phyloP scores from a whole-genome alignment of 192 early-diverging fungal species.

The Coemansia umbellata region DNA sequence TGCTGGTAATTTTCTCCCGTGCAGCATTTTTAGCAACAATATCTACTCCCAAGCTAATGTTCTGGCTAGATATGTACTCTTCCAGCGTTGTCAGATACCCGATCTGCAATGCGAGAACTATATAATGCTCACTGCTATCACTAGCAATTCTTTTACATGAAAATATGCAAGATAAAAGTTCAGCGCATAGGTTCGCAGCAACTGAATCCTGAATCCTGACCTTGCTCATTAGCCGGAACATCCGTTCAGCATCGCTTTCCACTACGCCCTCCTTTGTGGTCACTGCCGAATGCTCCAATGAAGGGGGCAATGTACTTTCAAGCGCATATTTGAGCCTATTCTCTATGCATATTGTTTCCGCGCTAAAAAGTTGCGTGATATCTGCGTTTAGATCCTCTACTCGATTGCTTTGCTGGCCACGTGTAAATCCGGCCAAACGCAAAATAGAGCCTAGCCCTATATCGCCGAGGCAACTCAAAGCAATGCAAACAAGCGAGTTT shows the following conservation, averaged over 20 bases:
- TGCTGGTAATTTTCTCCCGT: constrained; percentile 7
- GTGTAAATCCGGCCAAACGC: constrained; percentile 6
- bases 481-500: constrained; percentile 11
- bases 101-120: constrained; percentile 2
- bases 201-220: constrained; percentile 19
- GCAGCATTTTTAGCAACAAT: constrained; percentile 1
- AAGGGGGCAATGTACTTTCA: background rate
- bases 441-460: constrained; percentile 15
- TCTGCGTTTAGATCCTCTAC: background rate
- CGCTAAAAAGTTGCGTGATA: constrained; percentile 5
- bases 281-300: background rate
- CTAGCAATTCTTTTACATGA: background rate
- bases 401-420: background rate
- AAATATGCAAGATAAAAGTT: constrained; percentile 10
- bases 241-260: constrained; percentile 32
- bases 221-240: constrained; percentile 39
- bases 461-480: constrained; percentile 13
- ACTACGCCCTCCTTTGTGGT: background rate
- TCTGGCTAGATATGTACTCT: background rate
- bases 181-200: constrained; percentile 6
- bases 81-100: constrained; percentile 13
- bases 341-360: background rate
- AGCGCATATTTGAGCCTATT: constrained; percentile 8
- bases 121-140: background rate
- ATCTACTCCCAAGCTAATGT: no score